A percentile compares a stretch with the other conserved stretches of the same genome.
Conservation (phyloP, 1,284 basidiomycete species). For the Calocybe gambosa region DNA sequence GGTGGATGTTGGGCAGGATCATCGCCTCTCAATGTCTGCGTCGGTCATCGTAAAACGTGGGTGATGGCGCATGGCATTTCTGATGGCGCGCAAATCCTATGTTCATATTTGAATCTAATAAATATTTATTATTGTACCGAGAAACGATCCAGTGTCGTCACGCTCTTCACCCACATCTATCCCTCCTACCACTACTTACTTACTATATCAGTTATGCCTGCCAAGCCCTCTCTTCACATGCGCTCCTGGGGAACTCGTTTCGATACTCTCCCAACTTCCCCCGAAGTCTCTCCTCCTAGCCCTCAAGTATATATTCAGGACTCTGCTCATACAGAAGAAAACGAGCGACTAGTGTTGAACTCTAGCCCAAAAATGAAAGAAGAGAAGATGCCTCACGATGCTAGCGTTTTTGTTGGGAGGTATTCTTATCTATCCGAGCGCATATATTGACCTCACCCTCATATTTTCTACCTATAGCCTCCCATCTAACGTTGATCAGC, state of each 20-base stretch:
- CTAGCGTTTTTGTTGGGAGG: slow-evolving; percentile 80
- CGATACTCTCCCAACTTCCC: slow-evolving; percentile 40
- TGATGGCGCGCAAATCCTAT: slow-evolving; percentile 5
- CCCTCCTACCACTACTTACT: slow-evolving; percentile 17
- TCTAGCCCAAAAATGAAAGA: slow-evolving; percentile 26
- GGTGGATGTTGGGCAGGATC: slow-evolving; percentile 16
- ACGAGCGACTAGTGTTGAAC: slow-evolving; percentile 7
- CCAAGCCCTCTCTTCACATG: slow-evolving; percentile 26
- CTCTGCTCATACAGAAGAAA: not conserved
- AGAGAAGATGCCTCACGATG: slow-evolving; percentile 58
- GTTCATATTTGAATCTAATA: slow-evolving; percentile 9
- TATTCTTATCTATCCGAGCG: slow-evolving; percentile 21
- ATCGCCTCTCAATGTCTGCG: slow-evolving; percentile 22
- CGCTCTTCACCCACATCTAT: slow-evolving; percentile 15
- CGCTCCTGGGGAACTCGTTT: slow-evolving; percentile 68
- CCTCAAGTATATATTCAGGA: slow-evolving; percentile 17
- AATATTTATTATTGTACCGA: slow-evolving; percentile 14
- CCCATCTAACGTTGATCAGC: slow-evolving; percentile 58
- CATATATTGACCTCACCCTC: not conserved
- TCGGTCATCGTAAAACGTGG: slow-evolving; percentile 39
- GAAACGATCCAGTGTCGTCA: slow-evolving; percentile 3
- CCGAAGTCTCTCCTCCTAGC: slow-evolving; percentile 30
- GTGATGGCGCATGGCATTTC: slow-evolving; percentile 9
- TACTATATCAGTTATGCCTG: slow-evolving; percentile 31
- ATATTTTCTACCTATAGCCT: slow-evolving; percentile 39